These are phyloP conservation scores for Aspergillus bertholletiae DNA, from an alignment of 495 filamentous ascomycete genomes.

Conservation along the genomic window DNA sequence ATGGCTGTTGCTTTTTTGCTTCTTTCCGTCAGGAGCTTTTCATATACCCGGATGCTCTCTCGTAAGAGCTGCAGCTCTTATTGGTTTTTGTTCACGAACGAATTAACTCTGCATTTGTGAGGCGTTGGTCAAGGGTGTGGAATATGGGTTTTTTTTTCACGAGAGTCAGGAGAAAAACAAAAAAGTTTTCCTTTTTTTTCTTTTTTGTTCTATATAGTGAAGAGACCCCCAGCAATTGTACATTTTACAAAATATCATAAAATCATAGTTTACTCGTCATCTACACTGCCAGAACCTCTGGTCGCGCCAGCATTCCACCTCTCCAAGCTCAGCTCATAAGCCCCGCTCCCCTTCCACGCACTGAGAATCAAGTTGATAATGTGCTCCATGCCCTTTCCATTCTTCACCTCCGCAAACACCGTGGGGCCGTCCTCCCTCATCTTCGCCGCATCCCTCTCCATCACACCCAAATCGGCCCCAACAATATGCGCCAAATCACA, in stretches of 20 bases:
- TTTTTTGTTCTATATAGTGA: neutral
- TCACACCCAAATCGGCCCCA: constrained; percentile 86
- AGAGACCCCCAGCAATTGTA: neutral
- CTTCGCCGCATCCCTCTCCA: constrained; percentile 91
- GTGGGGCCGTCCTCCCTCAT: constrained; percentile 96
- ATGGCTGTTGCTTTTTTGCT: neutral
- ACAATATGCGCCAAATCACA: constrained; percentile 89
- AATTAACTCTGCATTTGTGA: neutral
- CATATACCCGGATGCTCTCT: constrained; percentile 6
- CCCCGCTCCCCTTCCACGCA: constrained; percentile 88
- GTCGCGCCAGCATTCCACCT: constrained; percentile 51
- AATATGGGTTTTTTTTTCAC: neutral
- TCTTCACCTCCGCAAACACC: constrained; percentile 96
- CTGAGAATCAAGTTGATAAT: constrained; percentile 87
- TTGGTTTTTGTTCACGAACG: neutral
- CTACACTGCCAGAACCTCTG: constrained; percentile 41
- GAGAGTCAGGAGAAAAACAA: neutral
- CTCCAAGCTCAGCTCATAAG: constrained; percentile 54
- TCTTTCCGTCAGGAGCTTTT: constrained; percentile 1
- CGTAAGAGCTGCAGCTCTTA: neutral
- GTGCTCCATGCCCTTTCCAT: constrained; percentile 75
- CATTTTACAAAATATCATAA: neutral
- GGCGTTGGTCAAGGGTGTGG: neutral
- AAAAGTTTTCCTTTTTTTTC: neutral
- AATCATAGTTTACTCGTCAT: constrained; percentile 20